These are phyloP conservation scores for Eimeria acervulina DNA, from an alignment of 169 alveolate species.

Conservation along the genomic window DNA sequence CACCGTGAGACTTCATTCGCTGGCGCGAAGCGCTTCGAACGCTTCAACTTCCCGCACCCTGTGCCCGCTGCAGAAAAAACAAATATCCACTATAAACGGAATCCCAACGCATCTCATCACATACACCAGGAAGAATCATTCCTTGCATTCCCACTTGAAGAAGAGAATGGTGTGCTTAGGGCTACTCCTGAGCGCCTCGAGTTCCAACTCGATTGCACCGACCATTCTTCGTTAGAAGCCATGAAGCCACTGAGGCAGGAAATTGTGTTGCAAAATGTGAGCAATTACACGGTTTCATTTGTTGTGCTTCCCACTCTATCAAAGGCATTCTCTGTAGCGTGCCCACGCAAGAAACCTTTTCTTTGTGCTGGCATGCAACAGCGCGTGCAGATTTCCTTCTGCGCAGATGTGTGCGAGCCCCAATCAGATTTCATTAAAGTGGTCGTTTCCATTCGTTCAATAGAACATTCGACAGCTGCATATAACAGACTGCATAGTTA, in stretches of 20 bases:
- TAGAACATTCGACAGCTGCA: not conserved
- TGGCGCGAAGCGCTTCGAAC: not conserved
- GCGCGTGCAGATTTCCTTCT: slow-evolving; percentile 11
- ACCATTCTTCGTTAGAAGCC: not conserved
- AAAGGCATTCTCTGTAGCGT: slow-evolving; percentile 15
- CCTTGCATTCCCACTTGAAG: not conserved
- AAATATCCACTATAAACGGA: not conserved
- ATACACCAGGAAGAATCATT: not conserved
- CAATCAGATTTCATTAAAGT: slow-evolving; percentile 29
- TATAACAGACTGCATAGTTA: not conserved
- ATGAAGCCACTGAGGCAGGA: not conserved
- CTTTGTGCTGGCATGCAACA: slow-evolving; percentile 33
- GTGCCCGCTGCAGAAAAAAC: not conserved
- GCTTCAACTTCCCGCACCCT: not conserved
- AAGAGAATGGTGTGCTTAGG: not conserved
- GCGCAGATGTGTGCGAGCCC: slow-evolving; percentile 33
- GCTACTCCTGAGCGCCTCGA: slow-evolving; percentile 41
- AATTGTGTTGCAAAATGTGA: slow-evolving; percentile 40
- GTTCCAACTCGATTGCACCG: slow-evolving; percentile 13
- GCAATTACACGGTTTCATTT: slow-evolving; percentile 33
- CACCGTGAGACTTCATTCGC: not conserved
- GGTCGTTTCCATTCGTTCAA: not conserved
- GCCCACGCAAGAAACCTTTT: not conserved
- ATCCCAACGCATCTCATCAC: not conserved
- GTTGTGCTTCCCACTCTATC: slow-evolving; percentile 30